Percentiles rank a stretch among this genome's conserved stretches.
These are phyloP conservation scores for Chrysoporthe austroafricana DNA, from an alignment of 2,329 filamentous ascomycete genomes.

Conservation along the genomic window DNA sequence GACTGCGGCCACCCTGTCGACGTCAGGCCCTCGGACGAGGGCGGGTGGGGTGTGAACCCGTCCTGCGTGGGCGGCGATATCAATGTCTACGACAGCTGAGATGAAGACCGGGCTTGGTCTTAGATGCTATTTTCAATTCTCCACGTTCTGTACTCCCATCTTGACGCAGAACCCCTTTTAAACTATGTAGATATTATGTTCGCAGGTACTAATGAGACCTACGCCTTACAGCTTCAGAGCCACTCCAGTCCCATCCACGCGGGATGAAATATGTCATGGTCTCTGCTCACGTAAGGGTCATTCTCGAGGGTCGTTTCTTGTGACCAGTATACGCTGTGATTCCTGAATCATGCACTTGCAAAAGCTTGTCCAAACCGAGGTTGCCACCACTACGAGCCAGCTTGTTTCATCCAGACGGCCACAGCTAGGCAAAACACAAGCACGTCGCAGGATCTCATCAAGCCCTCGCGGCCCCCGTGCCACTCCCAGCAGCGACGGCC, in stretches of 20 bases:
- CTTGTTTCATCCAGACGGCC: background rate
- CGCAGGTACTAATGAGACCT: background rate
- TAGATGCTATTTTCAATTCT: background rate
- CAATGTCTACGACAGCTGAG: conserved; percentile 14
- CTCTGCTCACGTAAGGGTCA: too few relatives aligned
- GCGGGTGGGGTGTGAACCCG: conserved; percentile 17
- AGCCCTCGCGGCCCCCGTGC: background rate
- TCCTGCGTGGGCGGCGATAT: conserved; percentile 19
- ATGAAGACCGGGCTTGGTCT: background rate
- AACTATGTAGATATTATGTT: background rate
- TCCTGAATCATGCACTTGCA: too few relatives aligned
- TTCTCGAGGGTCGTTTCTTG: too few relatives aligned
- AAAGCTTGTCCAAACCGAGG: too few relatives aligned
- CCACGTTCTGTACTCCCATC: background rate
- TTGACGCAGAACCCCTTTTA: background rate
- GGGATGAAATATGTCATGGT: too few relatives aligned
- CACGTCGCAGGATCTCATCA: background rate
- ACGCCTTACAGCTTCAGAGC: too few relatives aligned
- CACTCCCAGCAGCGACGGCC: conserved; percentile 8
- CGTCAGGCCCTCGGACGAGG: conserved; percentile 5
- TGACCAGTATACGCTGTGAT: too few relatives aligned
- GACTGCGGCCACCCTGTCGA: conserved; percentile 11
- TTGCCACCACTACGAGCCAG: background rate
- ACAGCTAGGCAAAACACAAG: background rate
- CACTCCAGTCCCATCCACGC: too few relatives aligned